Evolutionary conservation across 805 yeast species (phyloP).

Genomic region (Wickerhamiella cacticola): DNA sequence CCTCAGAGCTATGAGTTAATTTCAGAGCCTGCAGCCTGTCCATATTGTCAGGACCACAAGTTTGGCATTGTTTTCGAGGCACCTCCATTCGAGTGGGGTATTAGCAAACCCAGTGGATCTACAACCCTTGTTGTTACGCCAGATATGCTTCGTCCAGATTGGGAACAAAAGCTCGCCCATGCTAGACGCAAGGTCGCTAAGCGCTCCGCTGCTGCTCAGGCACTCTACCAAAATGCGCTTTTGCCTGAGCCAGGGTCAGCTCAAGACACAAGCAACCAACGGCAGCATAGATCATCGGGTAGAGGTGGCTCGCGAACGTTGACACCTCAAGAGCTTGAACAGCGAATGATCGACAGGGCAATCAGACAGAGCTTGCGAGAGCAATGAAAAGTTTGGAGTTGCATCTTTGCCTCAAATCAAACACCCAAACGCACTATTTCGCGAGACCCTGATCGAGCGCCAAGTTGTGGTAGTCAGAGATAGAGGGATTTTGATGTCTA

Average conservation of each 20-base stretch:
- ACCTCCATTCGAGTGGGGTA: conserved; percentile 41
- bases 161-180: conserved; percentile 63
- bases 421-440: too few relatives aligned
- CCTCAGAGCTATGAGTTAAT: conserved; percentile 34
- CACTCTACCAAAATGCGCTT: conserved; percentile 78
- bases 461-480: too few relatives aligned
- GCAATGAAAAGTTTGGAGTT: neutral
- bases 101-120: conserved; percentile 30
- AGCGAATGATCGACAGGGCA: conserved; percentile 22
- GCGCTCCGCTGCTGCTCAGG: conserved; percentile 86
- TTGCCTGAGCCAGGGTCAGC: conserved; percentile 26
- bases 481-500: too few relatives aligned
- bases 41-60: conserved; percentile 79
- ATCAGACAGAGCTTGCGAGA: conserved; percentile 20
- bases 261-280: neutral
- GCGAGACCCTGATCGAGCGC: too few relatives aligned
- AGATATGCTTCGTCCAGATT: conserved; percentile 81
- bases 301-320: neutral
- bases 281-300: neutral
- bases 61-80: conserved; percentile 79
- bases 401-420: too few relatives aligned
- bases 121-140: conserved; percentile 64
- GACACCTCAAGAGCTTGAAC: conserved; percentile 17
- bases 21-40: conserved; percentile 83
- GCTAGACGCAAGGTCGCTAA: conserved; percentile 73